A percentile compares a stretch with the other conserved stretches of the same genome.
Evolutionary conservation across 2,329 filamentous ascomycete species (phyloP).

Genomic region (Sporothrix luriei): DNA sequence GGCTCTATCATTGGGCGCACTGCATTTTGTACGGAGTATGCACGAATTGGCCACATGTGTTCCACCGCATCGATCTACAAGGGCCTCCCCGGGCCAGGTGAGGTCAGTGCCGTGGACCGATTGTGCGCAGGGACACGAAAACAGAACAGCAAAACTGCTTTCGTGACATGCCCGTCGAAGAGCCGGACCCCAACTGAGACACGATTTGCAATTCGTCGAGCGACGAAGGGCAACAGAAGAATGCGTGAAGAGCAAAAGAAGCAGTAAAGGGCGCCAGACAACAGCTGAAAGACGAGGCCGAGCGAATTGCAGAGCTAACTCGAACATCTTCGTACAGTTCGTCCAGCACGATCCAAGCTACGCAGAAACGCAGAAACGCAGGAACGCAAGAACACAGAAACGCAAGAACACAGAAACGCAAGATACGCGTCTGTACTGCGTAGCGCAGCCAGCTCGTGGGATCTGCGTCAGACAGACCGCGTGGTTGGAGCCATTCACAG

Average conservation of each 20-base stretch:
- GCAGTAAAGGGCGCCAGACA: not conserved
- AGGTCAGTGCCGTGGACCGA: not conserved
- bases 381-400: not conserved
- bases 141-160: slow-evolving; percentile 2
- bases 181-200: not conserved
- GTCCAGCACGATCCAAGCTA: not conserved
- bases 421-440: slow-evolving; percentile 20
- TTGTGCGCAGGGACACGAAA: not conserved
- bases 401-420: not conserved
- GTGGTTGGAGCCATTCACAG: not conserved
- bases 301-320: slow-evolving; percentile 1
- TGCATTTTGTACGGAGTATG: slow-evolving; percentile 5
- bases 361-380: not conserved
- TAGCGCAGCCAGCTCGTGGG: not conserved
- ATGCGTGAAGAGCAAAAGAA: not conserved
- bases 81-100: not conserved
- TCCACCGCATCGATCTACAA: slow-evolving; percentile 17
- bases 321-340: not conserved
- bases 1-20: not conserved
- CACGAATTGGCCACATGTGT: not conserved
- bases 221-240: not conserved
- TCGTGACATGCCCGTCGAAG: not conserved
- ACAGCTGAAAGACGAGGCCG: slow-evolving; percentile 9
- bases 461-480: slow-evolving; percentile 1
- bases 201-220: too few species aligned